Percentiles rank a stretch among this genome's conserved stretches.
Conservation (phyloP, 2,329 filamentous ascomycete species). For the Lizonia empirigonia region DNA sequence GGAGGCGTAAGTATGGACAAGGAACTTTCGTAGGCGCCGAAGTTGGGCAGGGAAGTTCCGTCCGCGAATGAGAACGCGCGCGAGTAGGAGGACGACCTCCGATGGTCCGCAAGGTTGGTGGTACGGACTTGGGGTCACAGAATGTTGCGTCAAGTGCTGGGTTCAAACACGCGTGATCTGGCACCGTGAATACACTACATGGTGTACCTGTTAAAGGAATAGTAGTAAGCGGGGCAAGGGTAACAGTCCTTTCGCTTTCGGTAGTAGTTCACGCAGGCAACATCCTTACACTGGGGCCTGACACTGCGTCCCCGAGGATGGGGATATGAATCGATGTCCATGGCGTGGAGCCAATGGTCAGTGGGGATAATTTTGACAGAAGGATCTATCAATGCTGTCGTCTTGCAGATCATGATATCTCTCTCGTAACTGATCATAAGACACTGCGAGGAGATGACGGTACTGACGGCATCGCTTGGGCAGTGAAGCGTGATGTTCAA, state of each 20-base stretch:
- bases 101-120: neutral
- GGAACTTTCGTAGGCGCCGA: neutral
- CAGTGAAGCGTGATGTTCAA: conserved; percentile 19
- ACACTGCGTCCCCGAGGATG: conserved; percentile 20
- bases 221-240: neutral
- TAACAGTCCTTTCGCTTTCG: conserved; percentile 16
- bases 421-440: conserved; percentile 23
- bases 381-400: conserved; percentile 14
- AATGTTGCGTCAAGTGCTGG: neutral
- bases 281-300: conserved; percentile 21
- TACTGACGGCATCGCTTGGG: conserved; percentile 7
- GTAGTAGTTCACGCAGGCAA: conserved; percentile 21
- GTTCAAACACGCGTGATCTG: neutral
- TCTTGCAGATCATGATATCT: conserved; percentile 23
- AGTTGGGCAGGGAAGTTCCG: neutral
- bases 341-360: conserved; percentile 25
- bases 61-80: neutral
- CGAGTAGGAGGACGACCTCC: neutral
- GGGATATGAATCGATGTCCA: conserved; percentile 25
- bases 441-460: conserved; percentile 14
- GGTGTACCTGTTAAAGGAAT: neutral
- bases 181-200: neutral
- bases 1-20: neutral
- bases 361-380: conserved; percentile 21
- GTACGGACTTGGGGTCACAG: neutral